Conservation (phyloP, 208 protist genomes). For the Trypanosoma avium region DNA sequence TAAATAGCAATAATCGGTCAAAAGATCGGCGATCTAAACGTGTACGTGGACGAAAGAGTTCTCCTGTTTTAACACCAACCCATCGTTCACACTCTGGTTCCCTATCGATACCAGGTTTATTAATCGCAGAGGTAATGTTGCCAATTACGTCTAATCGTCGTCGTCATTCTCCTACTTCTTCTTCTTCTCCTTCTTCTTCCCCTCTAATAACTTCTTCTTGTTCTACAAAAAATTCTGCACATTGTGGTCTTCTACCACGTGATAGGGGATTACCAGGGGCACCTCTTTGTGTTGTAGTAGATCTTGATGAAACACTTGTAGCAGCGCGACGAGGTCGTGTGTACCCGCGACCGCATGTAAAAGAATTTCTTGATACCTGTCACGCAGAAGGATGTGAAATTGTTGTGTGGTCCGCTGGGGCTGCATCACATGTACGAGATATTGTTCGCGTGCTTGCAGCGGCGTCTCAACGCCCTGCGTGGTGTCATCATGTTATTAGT, state of each 20-base stretch:
- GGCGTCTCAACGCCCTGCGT: slow-evolving; percentile 42
- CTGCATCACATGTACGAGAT: slow-evolving; percentile 62
- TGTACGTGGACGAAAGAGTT: no score
- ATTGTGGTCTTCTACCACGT: slow-evolving; percentile 21
- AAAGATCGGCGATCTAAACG: no score
- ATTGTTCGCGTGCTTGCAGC: slow-evolving; percentile 52
- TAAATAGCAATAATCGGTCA: no score
- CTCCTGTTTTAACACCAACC: not conserved
- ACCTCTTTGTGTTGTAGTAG: slow-evolving; percentile 68
- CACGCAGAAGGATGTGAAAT: slow-evolving; percentile 66
- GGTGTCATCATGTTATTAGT: slow-evolving; percentile 84
- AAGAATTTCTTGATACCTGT: slow-evolving; percentile 50
- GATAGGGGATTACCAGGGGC: slow-evolving; percentile 10
- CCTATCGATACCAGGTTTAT: not conserved
- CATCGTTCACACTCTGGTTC: not conserved
- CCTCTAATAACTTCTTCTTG: no score
- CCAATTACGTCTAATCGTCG: not conserved
- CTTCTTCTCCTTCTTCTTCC: no score
- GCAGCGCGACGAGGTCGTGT: slow-evolving; percentile 55
- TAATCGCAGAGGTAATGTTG: slow-evolving; percentile 9
- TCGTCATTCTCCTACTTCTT: no score
- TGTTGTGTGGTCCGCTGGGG: slow-evolving; percentile 72
- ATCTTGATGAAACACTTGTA: slow-evolving; percentile 85
- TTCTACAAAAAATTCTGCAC: no score
- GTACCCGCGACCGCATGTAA: slow-evolving; percentile 49